Percentiles rank a stretch among this genome's conserved stretches.
phyloP scores from a whole-genome alignment of 805 yeast genomes.

The Wickerhamomyces ciferrii region DNA sequence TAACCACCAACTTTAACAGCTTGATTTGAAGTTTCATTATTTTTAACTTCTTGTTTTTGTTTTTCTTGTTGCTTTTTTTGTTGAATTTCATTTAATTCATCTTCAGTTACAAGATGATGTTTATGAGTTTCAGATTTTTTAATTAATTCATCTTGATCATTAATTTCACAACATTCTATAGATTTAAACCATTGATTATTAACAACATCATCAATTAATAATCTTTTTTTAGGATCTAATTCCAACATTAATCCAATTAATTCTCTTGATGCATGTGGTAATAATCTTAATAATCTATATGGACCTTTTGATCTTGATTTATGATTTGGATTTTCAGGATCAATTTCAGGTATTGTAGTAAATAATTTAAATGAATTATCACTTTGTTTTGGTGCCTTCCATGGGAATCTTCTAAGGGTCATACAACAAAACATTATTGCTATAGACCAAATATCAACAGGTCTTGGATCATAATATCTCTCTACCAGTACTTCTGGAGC shows the following conservation, averaged over 20 bases:
- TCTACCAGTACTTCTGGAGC: conserved; percentile 82
- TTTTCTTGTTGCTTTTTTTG: conserved; percentile 27
- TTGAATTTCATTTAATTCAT: conserved; percentile 42
- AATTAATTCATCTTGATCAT: conserved; percentile 19
- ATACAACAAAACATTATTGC: conserved; percentile 92
- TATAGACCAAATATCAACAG: conserved; percentile 88
- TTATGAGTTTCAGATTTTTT: conserved; percentile 36
- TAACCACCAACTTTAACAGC: neutral
- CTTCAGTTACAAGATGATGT: conserved; percentile 69
- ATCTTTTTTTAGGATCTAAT: conserved; percentile 53
- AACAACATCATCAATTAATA: conserved; percentile 49
- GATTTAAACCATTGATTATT: conserved; percentile 50
- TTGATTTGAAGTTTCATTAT: neutral
- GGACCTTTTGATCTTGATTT: conserved; percentile 58
- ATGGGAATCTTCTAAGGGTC: conserved; percentile 83
- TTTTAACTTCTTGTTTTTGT: conserved; percentile 17
- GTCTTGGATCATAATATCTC: conserved; percentile 71
- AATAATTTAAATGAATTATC: conserved; percentile 77
- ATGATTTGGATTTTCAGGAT: conserved; percentile 22
- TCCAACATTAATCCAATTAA: conserved; percentile 63
- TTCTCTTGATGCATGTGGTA: conserved; percentile 63
- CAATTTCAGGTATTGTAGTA: conserved; percentile 32
- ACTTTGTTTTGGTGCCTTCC: conserved; percentile 83
- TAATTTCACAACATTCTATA: conserved; percentile 48
- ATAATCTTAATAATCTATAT: conserved; percentile 58